Evolutionary conservation across 345 rosid species (phyloP).

Genomic region (Lagerstroemia speciosa): DNA sequence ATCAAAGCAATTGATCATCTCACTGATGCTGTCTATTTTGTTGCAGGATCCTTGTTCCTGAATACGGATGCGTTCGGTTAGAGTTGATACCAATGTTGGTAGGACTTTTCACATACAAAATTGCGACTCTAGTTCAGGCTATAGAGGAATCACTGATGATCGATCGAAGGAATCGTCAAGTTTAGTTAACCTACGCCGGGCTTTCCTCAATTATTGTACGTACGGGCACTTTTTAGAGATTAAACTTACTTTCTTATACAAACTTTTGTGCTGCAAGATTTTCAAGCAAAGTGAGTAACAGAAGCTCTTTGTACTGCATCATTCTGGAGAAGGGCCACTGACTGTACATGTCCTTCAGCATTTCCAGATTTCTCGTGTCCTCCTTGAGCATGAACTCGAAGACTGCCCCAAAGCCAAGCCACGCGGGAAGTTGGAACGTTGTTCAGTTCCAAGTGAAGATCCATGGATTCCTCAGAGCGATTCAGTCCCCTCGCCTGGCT

Average conservation of each 20-base stretch:
- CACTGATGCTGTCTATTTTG: not conserved
- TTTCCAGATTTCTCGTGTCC: conserved; percentile 60
- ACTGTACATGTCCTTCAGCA: conserved; percentile 89
- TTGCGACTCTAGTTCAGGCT: conserved; percentile 83
- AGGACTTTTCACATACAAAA: conserved; percentile 88
- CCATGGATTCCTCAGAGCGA: conserved; percentile 98
- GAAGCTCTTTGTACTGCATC: not conserved
- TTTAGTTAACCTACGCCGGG: not conserved
- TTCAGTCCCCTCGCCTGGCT: conserved; percentile 90
- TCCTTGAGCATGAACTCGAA: conserved; percentile 59
- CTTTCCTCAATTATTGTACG: not conserved
- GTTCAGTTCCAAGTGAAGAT: conserved; percentile 99
- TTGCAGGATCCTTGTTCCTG: conserved; percentile 74
- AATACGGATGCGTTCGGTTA: conserved; percentile 63
- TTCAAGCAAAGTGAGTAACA: not conserved
- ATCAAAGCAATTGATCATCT: not conserved
- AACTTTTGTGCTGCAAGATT: not conserved
- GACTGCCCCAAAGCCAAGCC: conserved; percentile 95
- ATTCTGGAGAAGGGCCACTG: conserved; percentile 95
- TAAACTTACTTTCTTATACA: not conserved
- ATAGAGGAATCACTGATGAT: conserved; percentile 45
- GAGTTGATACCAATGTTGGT: conserved; percentile 88
- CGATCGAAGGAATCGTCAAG: not conserved
- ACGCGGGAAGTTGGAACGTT: conserved; percentile 84
- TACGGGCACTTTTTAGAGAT: no score